These are phyloP conservation scores for Hypomyces rosellus DNA, from an alignment of 2,329 filamentous ascomycete genomes.

Conservation along the genomic window DNA sequence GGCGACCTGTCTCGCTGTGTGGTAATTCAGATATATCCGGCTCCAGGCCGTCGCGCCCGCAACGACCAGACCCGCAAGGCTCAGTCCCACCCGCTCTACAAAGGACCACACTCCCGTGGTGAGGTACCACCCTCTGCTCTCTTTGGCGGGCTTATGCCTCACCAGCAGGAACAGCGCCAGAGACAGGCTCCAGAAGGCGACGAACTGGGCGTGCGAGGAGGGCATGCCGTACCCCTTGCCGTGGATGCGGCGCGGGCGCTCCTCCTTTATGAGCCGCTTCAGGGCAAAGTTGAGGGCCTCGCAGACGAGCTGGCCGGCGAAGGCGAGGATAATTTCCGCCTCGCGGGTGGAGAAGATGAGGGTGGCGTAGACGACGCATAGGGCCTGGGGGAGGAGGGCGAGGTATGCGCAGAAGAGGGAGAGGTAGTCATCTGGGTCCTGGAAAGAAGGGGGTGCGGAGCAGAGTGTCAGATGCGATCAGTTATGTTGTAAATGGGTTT, in stretches of 20 bases:
- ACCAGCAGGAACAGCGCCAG: conserved; percentile 78
- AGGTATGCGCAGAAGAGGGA: conserved; percentile 91
- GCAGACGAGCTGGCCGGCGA: conserved; percentile 83
- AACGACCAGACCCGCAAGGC: conserved; percentile 50
- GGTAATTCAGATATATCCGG: conserved; percentile 86
- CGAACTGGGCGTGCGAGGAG: conserved; percentile 87
- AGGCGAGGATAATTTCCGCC: conserved; percentile 82
- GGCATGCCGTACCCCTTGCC: conserved; percentile 99
- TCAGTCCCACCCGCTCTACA: conserved; percentile 50
- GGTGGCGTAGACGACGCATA: conserved; percentile 85
- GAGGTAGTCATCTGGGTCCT: conserved; percentile 80
- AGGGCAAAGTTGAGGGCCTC: conserved; percentile 85
- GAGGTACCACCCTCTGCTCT: not conserved
- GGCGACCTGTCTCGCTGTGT: conserved; percentile 82
- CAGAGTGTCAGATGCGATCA: no score
- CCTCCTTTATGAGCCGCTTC: conserved; percentile 88
- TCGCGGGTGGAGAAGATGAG: conserved; percentile 89
- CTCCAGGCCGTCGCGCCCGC: conserved; percentile 71
- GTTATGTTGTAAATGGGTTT: no score
- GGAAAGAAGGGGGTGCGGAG: conserved; percentile 5
- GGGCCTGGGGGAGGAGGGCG: conserved; percentile 83
- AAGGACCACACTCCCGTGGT: conserved; percentile 47
- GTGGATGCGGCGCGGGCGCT: conserved; percentile 74
- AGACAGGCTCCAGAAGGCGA: conserved; percentile 83
- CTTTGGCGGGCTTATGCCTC: conserved; percentile 57